Evolutionary conservation across 805 yeast genomes (phyloP).

Genomic region (Lachancea quebecensis): DNA sequence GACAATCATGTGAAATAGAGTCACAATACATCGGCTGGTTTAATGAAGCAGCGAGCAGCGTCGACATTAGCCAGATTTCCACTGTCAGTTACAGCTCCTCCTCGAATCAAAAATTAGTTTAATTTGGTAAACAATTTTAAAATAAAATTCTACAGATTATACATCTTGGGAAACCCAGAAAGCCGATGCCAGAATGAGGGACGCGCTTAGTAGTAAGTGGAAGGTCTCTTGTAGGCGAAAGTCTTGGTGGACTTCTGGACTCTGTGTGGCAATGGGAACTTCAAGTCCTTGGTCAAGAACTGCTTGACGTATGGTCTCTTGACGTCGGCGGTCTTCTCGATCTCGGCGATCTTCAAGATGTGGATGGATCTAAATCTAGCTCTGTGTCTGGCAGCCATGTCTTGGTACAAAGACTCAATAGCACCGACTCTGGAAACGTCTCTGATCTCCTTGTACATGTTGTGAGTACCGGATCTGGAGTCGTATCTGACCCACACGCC

Average conservation of each 20-base stretch:
- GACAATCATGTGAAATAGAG: neutral
- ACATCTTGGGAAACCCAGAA: slow-evolving; percentile 4
- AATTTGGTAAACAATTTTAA: slow-evolving; percentile 6
- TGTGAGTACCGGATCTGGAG: slow-evolving; percentile 99
- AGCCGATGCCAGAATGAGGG: slow-evolving; percentile 2
- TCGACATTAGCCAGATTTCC: neutral
- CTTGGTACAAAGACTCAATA: slow-evolving; percentile 97
- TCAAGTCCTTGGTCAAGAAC: slow-evolving; percentile 89
- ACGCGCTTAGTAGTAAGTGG: slow-evolving; percentile 83
- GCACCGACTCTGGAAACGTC: slow-evolving; percentile 99
- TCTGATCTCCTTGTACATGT: slow-evolving; percentile 99
- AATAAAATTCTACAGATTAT: slow-evolving; percentile 9
- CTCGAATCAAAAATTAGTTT: neutral
- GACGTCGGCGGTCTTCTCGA: slow-evolving; percentile 95
- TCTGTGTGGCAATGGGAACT: slow-evolving; percentile 99
- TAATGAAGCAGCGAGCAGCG: neutral
- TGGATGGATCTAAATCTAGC: slow-evolving; percentile 99
- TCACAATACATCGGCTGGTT: neutral
- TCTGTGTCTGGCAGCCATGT: slow-evolving; percentile 99
- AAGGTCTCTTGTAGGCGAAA: slow-evolving; percentile 89
- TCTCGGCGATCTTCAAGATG: slow-evolving; percentile 98
- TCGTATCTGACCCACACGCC: slow-evolving; percentile 99
- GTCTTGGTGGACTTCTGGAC: slow-evolving; percentile 82
- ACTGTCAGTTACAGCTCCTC: neutral
- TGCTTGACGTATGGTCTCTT: slow-evolving; percentile 99